Evolutionary conservation across 257 asterid species (phyloP), one percentile per base, ranked within the genome.

Genomic region (Oldenlandia corymbosa): DNA sequence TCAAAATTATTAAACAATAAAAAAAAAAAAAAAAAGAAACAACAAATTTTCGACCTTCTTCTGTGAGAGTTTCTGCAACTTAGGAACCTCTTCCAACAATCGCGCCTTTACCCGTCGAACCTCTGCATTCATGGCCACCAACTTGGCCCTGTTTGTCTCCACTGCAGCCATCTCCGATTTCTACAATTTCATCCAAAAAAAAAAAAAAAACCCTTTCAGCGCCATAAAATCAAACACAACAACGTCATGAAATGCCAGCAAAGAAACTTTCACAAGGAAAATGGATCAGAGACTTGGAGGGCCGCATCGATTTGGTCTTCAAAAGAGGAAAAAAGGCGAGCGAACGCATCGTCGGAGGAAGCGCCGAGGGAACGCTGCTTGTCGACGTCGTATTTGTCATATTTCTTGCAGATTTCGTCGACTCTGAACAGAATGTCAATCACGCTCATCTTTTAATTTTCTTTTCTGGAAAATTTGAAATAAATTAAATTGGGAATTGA

Each of bases 61-160:
- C 62, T 64, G 81, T 23, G 96, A 81, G 28, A 92, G 92, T 51
- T 89, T 92, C 58, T 82, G 90, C 75, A 92, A 53, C 64, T 83
- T 89, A 10, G 95, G 96, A 41, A 89, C 78, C 70, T 87, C 99
- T 37, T 87, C 96, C 81, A 84, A 28, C 61, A 92, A 78, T 73
- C 90, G 72, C 7, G 90, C 97, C 81, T 92, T 92, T 20, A 76
- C 77, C 46, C 99, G 88, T 12, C 99, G 85, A 63, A 92, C 79
- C 83, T 92, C 98, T 4, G 99, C 95, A 43, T 87, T 79, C 88
- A 89, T 58, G 48, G 99, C 97, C 67, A 92, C 99, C 52, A 71
- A 81, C n/a, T 78, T 68, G 2, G 99, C 99, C 78, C 97, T 83
- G 74, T 89, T 89, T 26, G 80, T 80, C 87, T 92, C 96, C 11